These are phyloP conservation scores for Dendryphion nanum DNA, from an alignment of 2,329 filamentous ascomycete species.

Conservation along the genomic window DNA sequence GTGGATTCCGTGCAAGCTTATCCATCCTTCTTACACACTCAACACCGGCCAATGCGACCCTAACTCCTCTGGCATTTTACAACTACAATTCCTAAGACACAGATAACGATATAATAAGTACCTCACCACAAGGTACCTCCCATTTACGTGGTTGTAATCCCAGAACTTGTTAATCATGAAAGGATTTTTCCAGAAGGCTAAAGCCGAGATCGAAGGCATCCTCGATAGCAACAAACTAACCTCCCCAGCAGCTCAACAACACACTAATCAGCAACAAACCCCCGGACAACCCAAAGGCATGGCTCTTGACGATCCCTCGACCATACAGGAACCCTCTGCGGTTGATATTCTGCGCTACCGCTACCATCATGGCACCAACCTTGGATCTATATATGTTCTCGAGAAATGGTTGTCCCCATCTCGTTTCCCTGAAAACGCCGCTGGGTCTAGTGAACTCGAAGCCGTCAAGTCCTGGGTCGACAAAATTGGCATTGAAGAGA, in stretches of 20 bases:
- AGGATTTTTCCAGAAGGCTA: conserved; percentile 27
- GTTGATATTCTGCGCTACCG: conserved; percentile 53
- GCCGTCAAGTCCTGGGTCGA: conserved; percentile 51
- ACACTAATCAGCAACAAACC: conserved; percentile 2
- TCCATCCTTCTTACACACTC: too few relatives aligned
- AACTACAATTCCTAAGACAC: too few relatives aligned
- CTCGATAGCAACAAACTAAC: conserved; percentile 1
- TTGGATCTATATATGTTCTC: conserved; percentile 60
- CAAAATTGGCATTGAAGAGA: conserved; percentile 47
- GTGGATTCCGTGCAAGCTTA: too few relatives aligned
- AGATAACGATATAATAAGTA: too few relatives aligned
- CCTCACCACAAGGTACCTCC: conserved; percentile 1
- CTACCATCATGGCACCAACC: conserved; percentile 59
- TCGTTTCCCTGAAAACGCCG: conserved; percentile 47
- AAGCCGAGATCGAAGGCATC: conserved; percentile 17
- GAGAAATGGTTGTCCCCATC: conserved; percentile 57
- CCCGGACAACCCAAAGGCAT: conserved; percentile 5
- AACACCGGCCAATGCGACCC: too few relatives aligned
- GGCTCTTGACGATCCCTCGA: conserved; percentile 14
- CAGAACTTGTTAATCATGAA: conserved; percentile 19
- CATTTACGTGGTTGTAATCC: neutral
- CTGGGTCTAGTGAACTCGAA: conserved; percentile 52
- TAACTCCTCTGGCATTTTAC: neutral
- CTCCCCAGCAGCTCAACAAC: conserved; percentile 1
- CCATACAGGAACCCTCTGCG: conserved; percentile 39